A percentile compares a stretch with the other conserved stretches of the same genome.
Conservation (phyloP, 2,329 filamentous ascomycete genomes). For the Diaporthe sp. region DNA sequence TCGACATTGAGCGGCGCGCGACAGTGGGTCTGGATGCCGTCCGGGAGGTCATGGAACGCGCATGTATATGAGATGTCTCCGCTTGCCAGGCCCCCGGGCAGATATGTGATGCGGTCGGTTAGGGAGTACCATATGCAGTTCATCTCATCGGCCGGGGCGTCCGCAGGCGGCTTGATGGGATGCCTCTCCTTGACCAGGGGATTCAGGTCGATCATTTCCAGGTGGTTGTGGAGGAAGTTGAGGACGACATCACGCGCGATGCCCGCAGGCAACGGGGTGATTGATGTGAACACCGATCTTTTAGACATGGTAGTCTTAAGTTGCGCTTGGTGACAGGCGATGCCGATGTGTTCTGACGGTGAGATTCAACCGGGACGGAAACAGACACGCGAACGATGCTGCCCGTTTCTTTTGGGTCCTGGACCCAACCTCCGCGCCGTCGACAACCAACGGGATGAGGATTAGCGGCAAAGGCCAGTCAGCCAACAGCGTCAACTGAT, state of each 20-base stretch:
- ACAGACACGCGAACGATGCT: neutral
- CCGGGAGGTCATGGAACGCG: conserved; percentile 81
- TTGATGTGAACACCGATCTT: conserved; percentile 79
- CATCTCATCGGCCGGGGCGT: conserved; percentile 79
- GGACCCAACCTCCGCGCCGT: neutral
- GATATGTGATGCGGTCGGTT: conserved; percentile 82
- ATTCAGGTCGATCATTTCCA: conserved; percentile 90
- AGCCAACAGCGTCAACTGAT: conserved; percentile 20
- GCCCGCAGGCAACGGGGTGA: conserved; percentile 80
- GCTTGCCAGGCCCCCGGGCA: conserved; percentile 75
- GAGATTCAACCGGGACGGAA: neutral
- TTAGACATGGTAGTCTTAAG: conserved; percentile 70
- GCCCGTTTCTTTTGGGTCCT: neutral
- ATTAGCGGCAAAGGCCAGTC: conserved; percentile 7
- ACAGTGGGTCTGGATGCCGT: conserved; percentile 84
- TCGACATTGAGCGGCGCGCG: conserved; percentile 87
- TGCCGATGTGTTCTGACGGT: neutral
- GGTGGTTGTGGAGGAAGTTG: conserved; percentile 82
- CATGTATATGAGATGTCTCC: conserved; percentile 83
- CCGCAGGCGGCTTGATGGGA: conserved; percentile 75
- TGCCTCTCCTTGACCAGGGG: conserved; percentile 83
- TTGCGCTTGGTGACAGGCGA: too few species aligned
- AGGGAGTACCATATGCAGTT: conserved; percentile 83
- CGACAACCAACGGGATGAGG: conserved; percentile 25
- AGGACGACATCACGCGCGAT: conserved; percentile 80